These are phyloP conservation scores for Circinella minor DNA, from an alignment of 371 early-diverging fungal genomes.

Conservation along the genomic window DNA sequence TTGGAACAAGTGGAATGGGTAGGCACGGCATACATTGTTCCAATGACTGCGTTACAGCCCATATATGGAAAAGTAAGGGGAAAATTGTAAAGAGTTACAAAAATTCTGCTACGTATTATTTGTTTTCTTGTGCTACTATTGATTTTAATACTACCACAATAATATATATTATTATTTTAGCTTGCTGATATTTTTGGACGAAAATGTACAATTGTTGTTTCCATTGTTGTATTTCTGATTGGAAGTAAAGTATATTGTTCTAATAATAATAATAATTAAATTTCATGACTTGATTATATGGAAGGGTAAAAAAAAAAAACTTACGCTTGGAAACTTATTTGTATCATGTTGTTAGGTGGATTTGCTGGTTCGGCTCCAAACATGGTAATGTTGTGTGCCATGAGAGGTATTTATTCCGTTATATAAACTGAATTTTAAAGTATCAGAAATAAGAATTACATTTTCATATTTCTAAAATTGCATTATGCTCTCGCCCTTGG, in stretches of 20 bases:
- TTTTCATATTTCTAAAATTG: no score
- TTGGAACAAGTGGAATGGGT: slow-evolving; percentile 70
- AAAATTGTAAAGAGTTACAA: no score
- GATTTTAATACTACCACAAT: slow-evolving; percentile 24
- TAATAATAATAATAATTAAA: not conserved
- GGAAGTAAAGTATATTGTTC: slow-evolving; percentile 35
- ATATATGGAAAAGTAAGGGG: slow-evolving; percentile 39
- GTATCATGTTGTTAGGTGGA: slow-evolving; percentile 6
- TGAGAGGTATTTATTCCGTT: slow-evolving; percentile 8
- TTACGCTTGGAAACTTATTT: no score
- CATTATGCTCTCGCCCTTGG: no score
- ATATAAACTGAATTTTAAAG: slow-evolving; percentile 28
- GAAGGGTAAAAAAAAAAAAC: no score
- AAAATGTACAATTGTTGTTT: slow-evolving; percentile 10
- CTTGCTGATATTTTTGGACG: slow-evolving; percentile 17
- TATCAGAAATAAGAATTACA: not conserved
- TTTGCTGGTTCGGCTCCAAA: slow-evolving; percentile 8
- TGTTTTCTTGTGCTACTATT: not conserved
- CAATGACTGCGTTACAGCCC: slow-evolving; percentile 45
- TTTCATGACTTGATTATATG: no score
- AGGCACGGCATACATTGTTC: slow-evolving; percentile 46
- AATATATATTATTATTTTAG: not conserved
- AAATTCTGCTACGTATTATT: not conserved
- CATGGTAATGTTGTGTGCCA: slow-evolving; percentile 10
- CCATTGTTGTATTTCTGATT: slow-evolving; percentile 58